Percentiles rank a stretch among this genome's conserved stretches.
These are phyloP conservation scores for Clarireedia homoeocarpa DNA, from an alignment of 2,329 filamentous ascomycete species.

Conservation along the genomic window DNA sequence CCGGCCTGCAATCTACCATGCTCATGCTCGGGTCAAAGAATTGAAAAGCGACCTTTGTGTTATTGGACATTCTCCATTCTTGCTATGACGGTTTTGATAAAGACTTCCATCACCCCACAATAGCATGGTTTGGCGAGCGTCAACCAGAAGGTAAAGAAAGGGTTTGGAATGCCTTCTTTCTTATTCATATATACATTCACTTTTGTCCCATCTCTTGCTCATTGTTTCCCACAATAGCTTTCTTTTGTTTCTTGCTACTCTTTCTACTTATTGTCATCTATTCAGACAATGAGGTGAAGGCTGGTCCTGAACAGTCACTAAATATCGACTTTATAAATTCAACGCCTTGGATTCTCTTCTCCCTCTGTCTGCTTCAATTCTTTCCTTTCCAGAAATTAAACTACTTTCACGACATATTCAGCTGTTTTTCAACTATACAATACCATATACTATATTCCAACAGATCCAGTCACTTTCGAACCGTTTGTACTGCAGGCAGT, in stretches of 20 bases:
- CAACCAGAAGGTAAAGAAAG: background rate
- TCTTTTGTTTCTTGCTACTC: conserved; percentile 13
- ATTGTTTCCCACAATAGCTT: background rate
- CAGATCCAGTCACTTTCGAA: conserved; percentile 8
- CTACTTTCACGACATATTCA: conserved; percentile 10
- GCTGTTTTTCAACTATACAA: conserved; percentile 10
- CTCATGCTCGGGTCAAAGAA: background rate
- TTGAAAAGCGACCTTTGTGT: background rate
- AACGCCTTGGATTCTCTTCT: background rate
- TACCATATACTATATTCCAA: conserved; percentile 21
- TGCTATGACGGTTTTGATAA: conserved; percentile 3
- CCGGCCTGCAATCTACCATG: background rate
- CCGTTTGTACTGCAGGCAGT: conserved; percentile 26
- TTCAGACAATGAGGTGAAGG: conserved; percentile 20
- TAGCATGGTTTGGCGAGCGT: conserved; percentile 1
- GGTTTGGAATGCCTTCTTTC: conserved; percentile 10
- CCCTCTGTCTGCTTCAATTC: background rate
- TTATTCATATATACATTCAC: conserved; percentile 4
- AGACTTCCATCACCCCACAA: conserved; percentile 18
- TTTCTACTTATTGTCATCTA: conserved; percentile 16
- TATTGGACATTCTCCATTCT: conserved; percentile 7
- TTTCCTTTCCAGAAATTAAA: conserved; percentile 6
- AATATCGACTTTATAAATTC: conserved; percentile 8
- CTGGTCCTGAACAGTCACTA: conserved; percentile 14
- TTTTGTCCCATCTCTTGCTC: background rate